Base-by-base conservation (phyloP, 1,284 basidiomycete species). In the Ustilago lituana region DNA sequence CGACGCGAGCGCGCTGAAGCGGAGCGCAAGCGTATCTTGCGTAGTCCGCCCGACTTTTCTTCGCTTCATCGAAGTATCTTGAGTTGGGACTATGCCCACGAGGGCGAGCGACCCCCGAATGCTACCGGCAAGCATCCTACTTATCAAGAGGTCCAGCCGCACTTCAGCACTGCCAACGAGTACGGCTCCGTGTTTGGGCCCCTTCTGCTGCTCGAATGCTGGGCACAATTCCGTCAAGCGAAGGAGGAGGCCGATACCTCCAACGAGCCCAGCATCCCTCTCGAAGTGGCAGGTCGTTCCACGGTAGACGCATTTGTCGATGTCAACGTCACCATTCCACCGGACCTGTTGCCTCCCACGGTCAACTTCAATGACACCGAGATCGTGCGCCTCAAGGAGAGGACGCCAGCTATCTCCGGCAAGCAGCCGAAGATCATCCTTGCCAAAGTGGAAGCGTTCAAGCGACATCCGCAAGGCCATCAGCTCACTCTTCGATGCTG, bases 161-260 rank as follows among this genome's bases (percentile, higher is more conserved):
- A 82, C 7, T 98, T 97, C 80, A 74, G 76, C 2, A 86, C 87
- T 57, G 87, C 89, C 49, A 80, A 85, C 5, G 87, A 93, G 27
- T 98, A 96, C 82, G 86, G 88, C 36, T 84, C 84, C 23, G 85
- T 90, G 23, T 93, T 96, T 78, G 88, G 93, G 71, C 93, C 96
- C 1, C 85, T 98, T n/a, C 85, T 98, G 22, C 84, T 94, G 27
- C 86, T 92, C 60, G 96, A 98, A 83, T 90, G 91, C 66, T 98
- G 96, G 94, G 88, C 91, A 26, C 93, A 97, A 77, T 87, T 98
- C 54, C 79, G 85, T 31, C 87, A 92, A 78, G 88, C 92, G 26
- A 90, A 77, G 47, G 82, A 92, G 74, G 88, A 91, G 55, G 87
- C 89, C 50, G 76, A 78, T 9, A 60, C 62, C 5, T 85, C 85